These are phyloP conservation scores for Panellus pusillus DNA, from an alignment of 768 basidiomycete genomes.

Conservation along the genomic window DNA sequence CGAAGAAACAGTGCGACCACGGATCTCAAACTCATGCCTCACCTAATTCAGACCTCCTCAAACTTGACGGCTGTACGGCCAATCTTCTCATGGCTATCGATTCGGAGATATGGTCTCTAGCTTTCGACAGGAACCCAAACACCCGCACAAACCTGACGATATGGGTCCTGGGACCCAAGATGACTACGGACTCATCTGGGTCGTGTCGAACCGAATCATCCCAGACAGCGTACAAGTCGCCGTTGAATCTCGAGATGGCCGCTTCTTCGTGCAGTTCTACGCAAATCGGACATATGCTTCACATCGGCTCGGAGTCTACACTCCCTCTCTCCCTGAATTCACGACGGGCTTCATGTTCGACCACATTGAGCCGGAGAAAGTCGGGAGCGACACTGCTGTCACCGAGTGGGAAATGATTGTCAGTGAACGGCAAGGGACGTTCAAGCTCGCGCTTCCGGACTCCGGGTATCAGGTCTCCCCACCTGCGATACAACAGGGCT, in stretches of 20 bases:
- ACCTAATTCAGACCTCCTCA: not conserved
- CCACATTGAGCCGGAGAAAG: not conserved
- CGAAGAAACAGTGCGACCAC: not conserved
- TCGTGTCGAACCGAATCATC: not conserved
- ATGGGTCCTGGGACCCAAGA: conserved; percentile 1
- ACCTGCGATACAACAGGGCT: not conserved
- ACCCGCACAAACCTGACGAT: not conserved
- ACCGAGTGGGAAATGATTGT: conserved; percentile 5
- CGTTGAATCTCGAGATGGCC: not conserved
- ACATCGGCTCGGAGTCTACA: not conserved
- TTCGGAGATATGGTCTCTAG: not conserved
- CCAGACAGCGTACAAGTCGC: not conserved
- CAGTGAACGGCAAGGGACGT: not conserved
- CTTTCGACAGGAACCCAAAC: conserved; percentile 2
- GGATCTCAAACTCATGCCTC: not conserved
- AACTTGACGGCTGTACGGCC: not conserved
- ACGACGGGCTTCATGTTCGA: conserved; percentile 4
- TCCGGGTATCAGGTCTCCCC: not conserved
- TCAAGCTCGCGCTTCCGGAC: conserved; percentile 2
- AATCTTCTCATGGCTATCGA: not conserved
- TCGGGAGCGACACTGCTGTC: not conserved
- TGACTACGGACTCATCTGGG: not conserved
- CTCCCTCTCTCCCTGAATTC: conserved; percentile 4
- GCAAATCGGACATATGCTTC: not conserved
- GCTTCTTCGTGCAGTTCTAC: not conserved